Evolutionary conservation across 1,139 yeast genomes (phyloP), one percentile per base, ranked within the genome.

Genomic region (Ogataea hybrid): DNA sequence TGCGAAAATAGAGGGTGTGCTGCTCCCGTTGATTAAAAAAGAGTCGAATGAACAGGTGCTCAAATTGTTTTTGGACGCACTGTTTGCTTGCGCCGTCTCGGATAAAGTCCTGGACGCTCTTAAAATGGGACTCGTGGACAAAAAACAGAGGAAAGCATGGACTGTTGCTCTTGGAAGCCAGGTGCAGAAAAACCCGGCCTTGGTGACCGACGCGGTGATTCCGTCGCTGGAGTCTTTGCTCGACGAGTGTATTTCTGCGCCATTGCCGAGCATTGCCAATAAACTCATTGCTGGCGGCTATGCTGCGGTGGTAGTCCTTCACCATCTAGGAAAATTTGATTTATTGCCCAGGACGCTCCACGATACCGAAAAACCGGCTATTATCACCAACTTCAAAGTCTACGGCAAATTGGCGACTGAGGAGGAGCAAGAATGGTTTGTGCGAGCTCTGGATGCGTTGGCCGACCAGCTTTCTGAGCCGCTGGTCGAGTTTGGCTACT

Each of bases 1-100:
- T 1, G 47, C 53, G 5, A 65, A 65, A 23, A 62, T 82, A 10
- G 62, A 77, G 2, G 56, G 65, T 2, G 69, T 65, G 0, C 57
- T 88, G 28, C 50, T 71, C 2, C 72, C 84, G 1, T 64, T 79
- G 14, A 69, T 84, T 7, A 52, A 75, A 1, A 89, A 87, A 55
- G 97, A 90, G 56, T 77, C 79, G 41, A 87, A 88, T 52, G 97
- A 92, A 58, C 32, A 53, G 1, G 79, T 87, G 0, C 68, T 88
- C 37, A 50, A 65, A 2, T 65, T 69, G 5, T 67, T 79, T 48
- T 65, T 83, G n/a, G 61, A 65, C n/a, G 69, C 80, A 0, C 75
- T 76, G 48, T 70, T 74, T 37, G 52, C 53, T 20, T 81, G 75
- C 51, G 65, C 71, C 28, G 59, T 69, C 20, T 43, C 42, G 2